Conservation (phyloP, 2,329 filamentous ascomycete species). For the Periconia macrospinosa region DNA sequence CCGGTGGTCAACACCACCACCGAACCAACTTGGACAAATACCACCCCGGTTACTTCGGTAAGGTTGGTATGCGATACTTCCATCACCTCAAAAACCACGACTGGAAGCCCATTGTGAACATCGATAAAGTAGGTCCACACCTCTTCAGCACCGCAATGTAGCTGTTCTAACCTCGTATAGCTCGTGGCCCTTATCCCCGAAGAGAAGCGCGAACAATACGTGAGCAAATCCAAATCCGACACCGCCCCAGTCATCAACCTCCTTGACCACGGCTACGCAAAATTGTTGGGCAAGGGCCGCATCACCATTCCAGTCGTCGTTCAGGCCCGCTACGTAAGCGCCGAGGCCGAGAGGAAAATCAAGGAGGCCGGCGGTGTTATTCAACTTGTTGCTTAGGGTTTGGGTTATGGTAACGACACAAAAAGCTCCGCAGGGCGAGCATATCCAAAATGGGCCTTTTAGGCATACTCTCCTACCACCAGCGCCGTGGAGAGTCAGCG, state of each 20-base stretch:
- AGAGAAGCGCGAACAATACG: constrained; percentile 92
- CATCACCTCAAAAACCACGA: constrained; percentile 94
- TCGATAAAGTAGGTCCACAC: constrained; percentile 67
- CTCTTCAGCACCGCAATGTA: not conserved
- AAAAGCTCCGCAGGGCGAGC: not conserved
- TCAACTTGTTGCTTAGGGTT: constrained; percentile 83
- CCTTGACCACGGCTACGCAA: constrained; percentile 94
- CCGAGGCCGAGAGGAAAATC: constrained; percentile 98
- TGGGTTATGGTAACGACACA: constrained; percentile 1
- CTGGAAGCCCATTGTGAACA: constrained; percentile 99
- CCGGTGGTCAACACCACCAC: constrained; percentile 89
- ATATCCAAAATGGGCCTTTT: not conserved
- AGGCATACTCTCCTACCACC: not conserved
- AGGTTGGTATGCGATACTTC: constrained; percentile 74
- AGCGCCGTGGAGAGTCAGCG: not conserved
- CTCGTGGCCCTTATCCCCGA: constrained; percentile 93
- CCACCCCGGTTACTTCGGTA: constrained; percentile 99
- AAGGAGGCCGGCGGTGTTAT: constrained; percentile 95
- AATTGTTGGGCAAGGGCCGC: constrained; percentile 98
- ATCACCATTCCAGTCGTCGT: constrained; percentile 91
- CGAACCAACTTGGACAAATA: constrained; percentile 90
- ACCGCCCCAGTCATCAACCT: constrained; percentile 98
- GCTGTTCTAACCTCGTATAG: constrained; percentile 36
- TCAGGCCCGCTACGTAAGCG: constrained; percentile 91
- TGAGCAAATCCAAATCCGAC: constrained; percentile 75